Conservation (phyloP, 73 alveolate species). For the Paramecium bursaria region DNA sequence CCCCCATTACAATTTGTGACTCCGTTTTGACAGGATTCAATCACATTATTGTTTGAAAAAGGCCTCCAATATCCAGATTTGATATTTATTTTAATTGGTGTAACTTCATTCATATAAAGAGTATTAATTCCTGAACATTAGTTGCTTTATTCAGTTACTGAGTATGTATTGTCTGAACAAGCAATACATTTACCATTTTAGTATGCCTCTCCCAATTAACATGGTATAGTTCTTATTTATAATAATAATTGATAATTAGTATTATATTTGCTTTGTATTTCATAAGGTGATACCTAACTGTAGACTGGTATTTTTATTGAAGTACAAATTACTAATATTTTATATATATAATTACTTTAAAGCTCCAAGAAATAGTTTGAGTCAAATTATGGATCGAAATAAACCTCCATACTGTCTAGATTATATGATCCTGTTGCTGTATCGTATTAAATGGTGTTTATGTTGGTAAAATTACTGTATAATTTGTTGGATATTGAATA, state of each 20-base stretch:
- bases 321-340: slow-evolving; percentile 26
- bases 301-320: slow-evolving; percentile 44
- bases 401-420: slow-evolving; percentile 3
- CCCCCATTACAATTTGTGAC: slow-evolving; percentile 62
- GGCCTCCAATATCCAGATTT: slow-evolving; percentile 62
- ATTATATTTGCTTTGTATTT: neutral
- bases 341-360: neutral
- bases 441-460: neutral
- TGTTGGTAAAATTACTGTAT: neutral
- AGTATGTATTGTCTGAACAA: slow-evolving; percentile 14
- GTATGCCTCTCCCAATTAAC: slow-evolving; percentile 33
- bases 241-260: slow-evolving; percentile 1
- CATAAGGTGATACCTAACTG: neutral
- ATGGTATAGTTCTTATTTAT: slow-evolving; percentile 28
- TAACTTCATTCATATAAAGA: neutral
- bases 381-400: slow-evolving; percentile 20
- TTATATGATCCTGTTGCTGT: neutral
- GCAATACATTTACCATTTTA: neutral
- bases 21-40: slow-evolving; percentile 44
- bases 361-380: neutral
- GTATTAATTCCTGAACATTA: slow-evolving; percentile 31
- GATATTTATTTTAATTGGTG: slow-evolving; percentile 37
- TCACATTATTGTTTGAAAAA: neutral
- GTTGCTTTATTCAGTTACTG: slow-evolving; percentile 7
- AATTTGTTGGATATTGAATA: neutral